Base-by-base conservation (phyloP, 805 yeast genomes). In the Schwanniomyces pseudopolymorphus region DNA sequence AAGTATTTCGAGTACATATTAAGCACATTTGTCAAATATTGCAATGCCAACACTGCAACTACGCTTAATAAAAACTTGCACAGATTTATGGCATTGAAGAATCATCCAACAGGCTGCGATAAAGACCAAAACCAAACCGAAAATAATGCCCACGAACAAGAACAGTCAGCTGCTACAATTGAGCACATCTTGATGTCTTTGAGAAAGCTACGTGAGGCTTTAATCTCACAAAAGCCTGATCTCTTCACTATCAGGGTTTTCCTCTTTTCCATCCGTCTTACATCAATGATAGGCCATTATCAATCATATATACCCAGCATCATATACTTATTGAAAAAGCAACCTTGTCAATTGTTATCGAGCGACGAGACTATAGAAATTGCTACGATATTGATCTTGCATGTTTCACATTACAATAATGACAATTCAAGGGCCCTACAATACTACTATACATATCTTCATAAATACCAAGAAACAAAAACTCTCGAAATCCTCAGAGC, bases 151-250 rank as follows among this genome's bases (percentile, higher is more conserved):
- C n/a, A n/a, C n/a, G 9, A 25, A 8, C 28, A 36, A 36, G n/a
- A 10, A 2, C 25, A 40, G 39, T 26, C 38, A 31, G 43, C 40
- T 38, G 14, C 43, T 44, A 43, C 59, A 1, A 54, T 63, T 28
- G 69, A 66, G 31, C 49, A 60, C 7, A 61, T 68, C 1, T 55
- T 71, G 22, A 27, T 49, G 2, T 63, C 67, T 10, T 55, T 72
- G 24, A 59, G 87, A 33, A 81, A 80, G 47, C 63, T 83, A 14
- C 57, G 88, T 38, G 87, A 83, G 55, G 78, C 85, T 7, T 55
- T 81, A 27, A 57, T 83, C 16, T 56, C 66, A n/a, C 45, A 59
- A 4, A 50, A 55, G 13, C 67, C 77, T 0, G 66, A 65, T 39
- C 60, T 59, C 25, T 78, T 80, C 45, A 57, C 74, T 8, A 68